phyloP scores from a whole-genome alignment of 129 eudicot genomes.

The Tagetes patula region DNA sequence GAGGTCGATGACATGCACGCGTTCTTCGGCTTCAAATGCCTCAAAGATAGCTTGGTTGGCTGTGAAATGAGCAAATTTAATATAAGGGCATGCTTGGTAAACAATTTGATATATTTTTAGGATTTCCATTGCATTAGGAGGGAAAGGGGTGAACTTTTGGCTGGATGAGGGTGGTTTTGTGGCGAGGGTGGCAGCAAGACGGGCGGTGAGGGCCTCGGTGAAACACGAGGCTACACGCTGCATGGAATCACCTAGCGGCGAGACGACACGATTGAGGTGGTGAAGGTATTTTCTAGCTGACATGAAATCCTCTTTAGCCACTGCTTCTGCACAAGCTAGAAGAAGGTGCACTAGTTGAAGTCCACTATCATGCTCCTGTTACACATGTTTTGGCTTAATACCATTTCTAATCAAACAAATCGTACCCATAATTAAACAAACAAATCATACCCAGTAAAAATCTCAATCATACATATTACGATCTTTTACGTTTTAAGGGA shows the following conservation, averaged over 20 bases:
- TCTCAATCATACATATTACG: too few species aligned
- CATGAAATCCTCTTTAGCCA: conserved; percentile 80
- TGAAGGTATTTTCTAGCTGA: conserved; percentile 67
- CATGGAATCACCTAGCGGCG: conserved; percentile 82
- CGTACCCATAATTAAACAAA: too few species aligned
- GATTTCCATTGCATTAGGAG: conserved; percentile 64
- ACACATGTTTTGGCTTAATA: neutral
- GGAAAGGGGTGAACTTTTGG: conserved; percentile 60
- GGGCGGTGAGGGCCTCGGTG: conserved; percentile 66
- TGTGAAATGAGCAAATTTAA: conserved; percentile 76
- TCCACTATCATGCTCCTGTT: conserved; percentile 84
- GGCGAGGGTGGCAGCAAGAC: conserved; percentile 62
- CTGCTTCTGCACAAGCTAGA: conserved; percentile 87
- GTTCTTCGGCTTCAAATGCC: conserved; percentile 69
- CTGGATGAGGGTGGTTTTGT: conserved; percentile 49
- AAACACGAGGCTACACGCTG: conserved; percentile 84
- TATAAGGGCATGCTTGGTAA: conserved; percentile 78
- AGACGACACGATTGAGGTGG: conserved; percentile 71
- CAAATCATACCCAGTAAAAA: too few species aligned
- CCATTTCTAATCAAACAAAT: too few species aligned
- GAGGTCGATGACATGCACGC: conserved; percentile 73
- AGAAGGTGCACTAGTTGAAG: conserved; percentile 84
- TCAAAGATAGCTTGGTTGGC: conserved; percentile 78
- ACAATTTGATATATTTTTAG: conserved; percentile 71
- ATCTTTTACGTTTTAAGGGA: too few species aligned